Base-by-base conservation (phyloP, 1,284 basidiomycete species). In the Sphagnurus paluster region DNA sequence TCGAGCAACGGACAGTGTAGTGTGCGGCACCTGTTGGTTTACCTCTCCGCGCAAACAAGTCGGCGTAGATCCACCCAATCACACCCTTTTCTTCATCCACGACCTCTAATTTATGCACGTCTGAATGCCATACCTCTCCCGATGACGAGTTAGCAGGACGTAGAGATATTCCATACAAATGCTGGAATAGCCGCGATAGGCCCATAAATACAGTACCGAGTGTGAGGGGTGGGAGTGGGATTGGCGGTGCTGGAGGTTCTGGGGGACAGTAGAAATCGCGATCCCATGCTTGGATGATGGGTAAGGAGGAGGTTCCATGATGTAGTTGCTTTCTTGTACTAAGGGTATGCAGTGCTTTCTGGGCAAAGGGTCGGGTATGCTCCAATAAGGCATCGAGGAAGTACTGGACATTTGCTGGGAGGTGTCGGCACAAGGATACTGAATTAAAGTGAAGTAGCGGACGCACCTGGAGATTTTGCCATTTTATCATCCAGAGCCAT, bases 1-100 rank as follows among this genome's bases (percentile, higher is more conserved):
- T 73, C 2, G 93, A 97, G 69, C 97, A 99, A 8, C 94, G 82
- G 8, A 99, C 93, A 2, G 96, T 99, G 66, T 98, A 99, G 66
- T 99, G 96, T 1, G 96, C 97, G 1, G 97, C 95, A 10, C 93
- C 92, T 33, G 83, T 80, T 2, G 92, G 83, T 67, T 99, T 99
- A 6, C 91, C 93, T 29, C 77, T 72, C 24, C 96, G 75, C 7
- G 84, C 79, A 65, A 93, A 98, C 19, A 99, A 72, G 67, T 99
- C 96, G 14, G 91, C 89, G 61, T 97, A 99, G 59, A 99, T 91
- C 76, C 90, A 93, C 1, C 96, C 96, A 45, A 99, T 84, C 14
- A 90, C 65, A 1, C 93, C 93, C 50, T 82, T 80, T 11, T 82
- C 75, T 60, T 98, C 93, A 58, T 95, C 91, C 14, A 98, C 75